Evolutionary conservation across 768 basidiomycete genomes (phyloP).

Genomic region (Suillus paluster): DNA sequence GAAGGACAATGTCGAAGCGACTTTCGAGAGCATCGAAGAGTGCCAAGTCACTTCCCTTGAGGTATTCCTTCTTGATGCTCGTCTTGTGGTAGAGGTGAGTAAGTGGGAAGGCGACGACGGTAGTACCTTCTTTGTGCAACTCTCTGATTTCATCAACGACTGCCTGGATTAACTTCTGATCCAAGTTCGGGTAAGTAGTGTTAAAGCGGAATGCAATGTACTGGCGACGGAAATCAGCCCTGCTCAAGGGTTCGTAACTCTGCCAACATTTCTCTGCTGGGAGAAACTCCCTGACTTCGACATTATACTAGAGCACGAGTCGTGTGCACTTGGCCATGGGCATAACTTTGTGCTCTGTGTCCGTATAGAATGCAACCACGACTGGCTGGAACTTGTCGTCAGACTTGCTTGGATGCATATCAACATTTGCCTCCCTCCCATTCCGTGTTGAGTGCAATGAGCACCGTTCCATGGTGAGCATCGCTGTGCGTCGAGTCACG

Average conservation of each 20-base stretch:
- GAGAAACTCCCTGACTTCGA: not conserved
- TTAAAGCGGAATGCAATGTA: not conserved
- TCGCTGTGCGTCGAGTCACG: not conserved
- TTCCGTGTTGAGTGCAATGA: not conserved
- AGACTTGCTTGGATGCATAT: not conserved
- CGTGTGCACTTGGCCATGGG: not conserved
- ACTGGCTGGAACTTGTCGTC: not conserved
- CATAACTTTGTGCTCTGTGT: slow-evolving; percentile 1
- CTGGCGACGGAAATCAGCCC: not conserved
- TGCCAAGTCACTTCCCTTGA: not conserved
- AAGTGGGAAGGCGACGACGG: not conserved
- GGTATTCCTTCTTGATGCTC: not conserved
- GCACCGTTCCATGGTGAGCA: slow-evolving; percentile 3
- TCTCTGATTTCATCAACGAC: not conserved
- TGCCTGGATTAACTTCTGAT: not conserved
- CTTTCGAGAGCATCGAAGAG: not conserved
- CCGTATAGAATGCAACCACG: not conserved
- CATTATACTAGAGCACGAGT: too few species aligned
- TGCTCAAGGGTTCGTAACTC: not conserved
- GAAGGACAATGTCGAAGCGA: not conserved
- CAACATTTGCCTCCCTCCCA: not conserved
- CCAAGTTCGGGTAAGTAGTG: slow-evolving; percentile 1
- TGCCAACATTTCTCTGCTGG: fast-evolving
- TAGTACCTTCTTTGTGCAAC: not conserved
- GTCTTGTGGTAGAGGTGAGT: not conserved